These are phyloP conservation scores for Hanseniaspora pseudoguilliermondii DNA, from an alignment of 805 yeast genomes.

Conservation along the genomic window DNA sequence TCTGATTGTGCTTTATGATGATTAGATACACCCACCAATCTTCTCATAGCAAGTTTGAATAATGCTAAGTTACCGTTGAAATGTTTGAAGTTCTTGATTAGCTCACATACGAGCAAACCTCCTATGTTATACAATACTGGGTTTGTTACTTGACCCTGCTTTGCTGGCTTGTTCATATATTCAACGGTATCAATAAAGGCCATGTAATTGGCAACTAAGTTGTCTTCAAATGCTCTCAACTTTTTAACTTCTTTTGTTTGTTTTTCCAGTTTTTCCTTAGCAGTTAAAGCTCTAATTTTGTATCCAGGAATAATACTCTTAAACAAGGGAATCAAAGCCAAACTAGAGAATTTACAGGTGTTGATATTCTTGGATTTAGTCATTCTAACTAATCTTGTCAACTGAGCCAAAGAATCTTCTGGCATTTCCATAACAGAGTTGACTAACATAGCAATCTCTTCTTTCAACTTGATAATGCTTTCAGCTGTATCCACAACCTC, in stretches of 20 bases:
- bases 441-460: conserved; percentile 71
- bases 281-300: conserved; percentile 69
- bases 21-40: conserved; percentile 34
- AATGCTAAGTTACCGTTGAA: conserved; percentile 77
- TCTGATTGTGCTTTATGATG: conserved; percentile 38
- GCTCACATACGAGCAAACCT: conserved; percentile 66
- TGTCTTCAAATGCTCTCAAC: conserved; percentile 69
- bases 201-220: conserved; percentile 55
- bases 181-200: conserved; percentile 48
- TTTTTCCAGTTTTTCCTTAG: conserved; percentile 65
- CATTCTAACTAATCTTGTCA: conserved; percentile 60
- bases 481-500: conserved; percentile 41
- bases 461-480: conserved; percentile 50
- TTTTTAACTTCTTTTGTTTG: conserved; percentile 72
- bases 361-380: conserved; percentile 52
- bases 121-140: conserved; percentile 42
- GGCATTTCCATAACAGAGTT: conserved; percentile 73
- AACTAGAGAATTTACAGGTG: conserved; percentile 55
- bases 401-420: conserved; percentile 59
- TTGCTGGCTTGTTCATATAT: conserved; percentile 30
- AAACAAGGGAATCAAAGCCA: conserved; percentile 74
- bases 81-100: conserved; percentile 52
- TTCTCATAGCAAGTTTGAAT: conserved; percentile 50
- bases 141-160: conserved; percentile 25
- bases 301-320: conserved; percentile 81